Conservation (phyloP, 805 yeast species). For the Metschnikowia matae region DNA sequence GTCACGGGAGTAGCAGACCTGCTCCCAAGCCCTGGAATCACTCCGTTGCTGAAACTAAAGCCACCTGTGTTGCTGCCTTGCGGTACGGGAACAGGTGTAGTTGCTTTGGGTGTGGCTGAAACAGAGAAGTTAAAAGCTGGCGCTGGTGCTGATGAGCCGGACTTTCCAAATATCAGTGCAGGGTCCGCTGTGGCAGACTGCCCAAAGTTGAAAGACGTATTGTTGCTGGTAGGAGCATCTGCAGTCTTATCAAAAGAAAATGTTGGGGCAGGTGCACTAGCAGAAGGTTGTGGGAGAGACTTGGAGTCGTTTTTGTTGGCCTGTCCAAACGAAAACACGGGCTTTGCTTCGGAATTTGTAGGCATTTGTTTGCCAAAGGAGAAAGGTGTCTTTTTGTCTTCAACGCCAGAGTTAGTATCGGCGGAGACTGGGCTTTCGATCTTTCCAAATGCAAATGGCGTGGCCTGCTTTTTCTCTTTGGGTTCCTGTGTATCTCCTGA, state of each 20-base stretch:
- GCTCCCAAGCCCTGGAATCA: conserved; percentile 7
- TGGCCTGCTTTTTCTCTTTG: not conserved
- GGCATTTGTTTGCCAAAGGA: conserved; percentile 4
- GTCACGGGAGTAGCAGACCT: conserved; percentile 12
- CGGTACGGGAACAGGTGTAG: conserved; percentile 5
- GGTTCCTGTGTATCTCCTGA: not conserved
- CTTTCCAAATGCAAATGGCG: conserved; percentile 15
- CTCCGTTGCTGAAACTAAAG: conserved; percentile 12
- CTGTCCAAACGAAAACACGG: conserved; percentile 16
- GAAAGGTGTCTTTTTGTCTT: not conserved
- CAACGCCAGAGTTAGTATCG: not conserved
- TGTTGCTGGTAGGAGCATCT: conserved; percentile 2
- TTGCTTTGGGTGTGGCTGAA: not conserved
- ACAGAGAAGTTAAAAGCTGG: conserved; percentile 15
- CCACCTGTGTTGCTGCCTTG: conserved; percentile 6
- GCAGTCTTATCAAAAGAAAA: conserved; percentile 9
- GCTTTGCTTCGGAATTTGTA: not conserved
- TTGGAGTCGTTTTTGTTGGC: not conserved
- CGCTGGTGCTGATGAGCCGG: conserved; percentile 12
- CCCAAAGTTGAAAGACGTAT: conserved; percentile 17
- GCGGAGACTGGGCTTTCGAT: conserved; percentile 5
- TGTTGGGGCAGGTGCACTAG: conserved; percentile 10
- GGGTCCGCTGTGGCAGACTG: conserved; percentile 29
- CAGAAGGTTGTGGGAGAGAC: not conserved
- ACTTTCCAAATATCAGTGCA: conserved; percentile 27